These are phyloP conservation scores for Solanum pimpinellifolium DNA, from an alignment of 257 asterid genomes.

Conservation along the genomic window DNA sequence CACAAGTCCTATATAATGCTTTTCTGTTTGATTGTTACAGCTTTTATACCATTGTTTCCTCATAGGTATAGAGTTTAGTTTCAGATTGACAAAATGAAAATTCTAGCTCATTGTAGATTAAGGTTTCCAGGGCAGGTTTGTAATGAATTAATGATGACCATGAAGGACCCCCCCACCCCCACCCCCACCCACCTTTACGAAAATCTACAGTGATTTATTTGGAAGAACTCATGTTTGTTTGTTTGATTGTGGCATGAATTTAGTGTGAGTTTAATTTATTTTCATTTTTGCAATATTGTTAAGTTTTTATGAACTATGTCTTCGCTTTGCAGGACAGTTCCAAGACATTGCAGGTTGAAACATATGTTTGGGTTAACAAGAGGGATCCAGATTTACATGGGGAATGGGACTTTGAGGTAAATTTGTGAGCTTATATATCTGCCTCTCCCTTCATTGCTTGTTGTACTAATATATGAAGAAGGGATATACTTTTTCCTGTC, in stretches of 20 bases:
- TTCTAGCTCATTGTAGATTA: neutral
- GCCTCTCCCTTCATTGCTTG: neutral
- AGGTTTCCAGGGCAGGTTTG: neutral
- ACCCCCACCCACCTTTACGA: neutral
- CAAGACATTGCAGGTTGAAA: slow-evolving; percentile 36
- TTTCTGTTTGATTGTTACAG: neutral
- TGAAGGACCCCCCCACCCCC: neutral
- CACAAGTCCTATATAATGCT: neutral
- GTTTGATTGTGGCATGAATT: neutral
- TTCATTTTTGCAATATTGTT: neutral
- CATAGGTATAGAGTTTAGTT: neutral
- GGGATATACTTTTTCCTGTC: neutral
- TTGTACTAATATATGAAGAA: neutral
- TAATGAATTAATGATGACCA: neutral
- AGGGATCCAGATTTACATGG: slow-evolving; percentile 66
- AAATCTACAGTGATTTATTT: neutral
- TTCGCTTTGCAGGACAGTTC: slow-evolving; percentile 43
- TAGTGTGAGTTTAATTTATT: neutral
- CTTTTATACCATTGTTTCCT: neutral
- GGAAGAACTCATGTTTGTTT: neutral
- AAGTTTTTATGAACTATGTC: neutral
- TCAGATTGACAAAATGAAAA: neutral
- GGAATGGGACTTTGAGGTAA: slow-evolving; percentile 70
- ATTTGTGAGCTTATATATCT: neutral
- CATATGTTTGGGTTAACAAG: slow-evolving; percentile 59